Base-by-base conservation (phyloP, 2,329 filamentous ascomycete species). In the Exophiala spinifera region DNA sequence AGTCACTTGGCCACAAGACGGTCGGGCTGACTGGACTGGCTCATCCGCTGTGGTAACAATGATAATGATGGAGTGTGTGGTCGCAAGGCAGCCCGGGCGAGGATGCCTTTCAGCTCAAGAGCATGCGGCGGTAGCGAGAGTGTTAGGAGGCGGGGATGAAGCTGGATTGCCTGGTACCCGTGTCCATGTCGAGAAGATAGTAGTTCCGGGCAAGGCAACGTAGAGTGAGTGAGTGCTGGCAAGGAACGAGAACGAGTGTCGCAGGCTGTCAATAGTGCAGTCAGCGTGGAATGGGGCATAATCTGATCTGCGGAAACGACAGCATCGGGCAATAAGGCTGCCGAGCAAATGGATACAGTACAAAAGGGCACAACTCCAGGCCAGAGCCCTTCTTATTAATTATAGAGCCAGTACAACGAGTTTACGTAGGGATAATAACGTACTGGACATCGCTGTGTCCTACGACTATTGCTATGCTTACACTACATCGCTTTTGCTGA, bases 51-150 rank as follows among this genome's bases (percentile, higher is more conserved):
- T 20, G 44, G 49, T 13, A 45, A 25, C 31, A n/a, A 31, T 11
- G 28, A 11, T 31, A 31, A 31, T 31, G 28, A 31, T 31, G 28
- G 28, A 10, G 28, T 7, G 25, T 39, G 34, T 48, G 48, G 25
- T 49, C 40, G 48, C 45, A 47, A 49, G 48, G 56, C 52, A 52
- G 43, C 56, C n/a, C 51, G 48, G 36, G 40, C 28, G 13, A 48
- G 55, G 46, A 17, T 34, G 21, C 15, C 21, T 37, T n/a, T 45
- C 34, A 25, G 46, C 20, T 44, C 21, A 44, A 25, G 11, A 14
- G 21, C 23, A 15, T n/a, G n/a, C n/a, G n/a, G n/a, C 20, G 15
- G 21, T 23, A 39, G 25, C 25, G 28, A 15, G 14, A 42, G 43
- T 23, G n/a, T 23, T 46, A 40, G 20, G 42, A 44, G 28, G 43